A percentile compares a stretch with the other conserved stretches of the same genome.
These are phyloP conservation scores for Wickerhamomyces chaumierensis DNA, from an alignment of 805 yeast genomes.

Conservation along the genomic window DNA sequence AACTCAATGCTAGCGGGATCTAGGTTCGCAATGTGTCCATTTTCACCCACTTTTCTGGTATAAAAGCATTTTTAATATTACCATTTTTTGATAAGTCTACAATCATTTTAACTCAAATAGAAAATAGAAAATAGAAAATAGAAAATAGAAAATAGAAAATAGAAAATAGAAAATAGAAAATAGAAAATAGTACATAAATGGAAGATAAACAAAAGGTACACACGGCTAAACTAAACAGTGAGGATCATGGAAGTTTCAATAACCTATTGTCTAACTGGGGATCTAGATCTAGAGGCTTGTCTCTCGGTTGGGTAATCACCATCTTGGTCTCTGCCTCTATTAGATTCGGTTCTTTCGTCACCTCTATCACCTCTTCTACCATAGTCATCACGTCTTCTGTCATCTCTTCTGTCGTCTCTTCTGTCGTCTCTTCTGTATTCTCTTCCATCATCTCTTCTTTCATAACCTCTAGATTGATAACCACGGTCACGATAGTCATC, in stretches of 20 bases:
- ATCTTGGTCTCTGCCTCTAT: constrained; percentile 9
- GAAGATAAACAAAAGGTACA: not conserved
- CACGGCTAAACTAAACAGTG: not conserved
- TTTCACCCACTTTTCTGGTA: no score
- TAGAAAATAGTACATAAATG: no score
- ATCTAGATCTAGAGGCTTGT: constrained; percentile 19
- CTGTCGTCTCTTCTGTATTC: constrained; percentile 9
- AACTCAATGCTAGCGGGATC: no score
- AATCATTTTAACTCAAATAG: no score
- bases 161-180: no score
- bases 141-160: no score
- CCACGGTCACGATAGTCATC: constrained; percentile 9
- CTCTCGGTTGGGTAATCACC: constrained; percentile 8
- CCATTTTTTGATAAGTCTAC: no score
- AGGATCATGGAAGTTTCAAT: no score
- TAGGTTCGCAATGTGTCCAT: no score
- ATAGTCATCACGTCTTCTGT: constrained; percentile 2
- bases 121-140: no score
- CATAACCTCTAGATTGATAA: constrained; percentile 7
- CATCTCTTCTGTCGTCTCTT: constrained; percentile 4
- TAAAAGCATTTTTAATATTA: no score
- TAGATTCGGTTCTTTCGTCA: constrained; percentile 7
- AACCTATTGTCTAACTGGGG: constrained; percentile 17
- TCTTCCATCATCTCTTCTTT: constrained; percentile 8
- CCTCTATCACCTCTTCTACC: constrained; percentile 6